Conservation (phyloP, 768 basidiomycete genomes). For the Auriscalpium vulgare region DNA sequence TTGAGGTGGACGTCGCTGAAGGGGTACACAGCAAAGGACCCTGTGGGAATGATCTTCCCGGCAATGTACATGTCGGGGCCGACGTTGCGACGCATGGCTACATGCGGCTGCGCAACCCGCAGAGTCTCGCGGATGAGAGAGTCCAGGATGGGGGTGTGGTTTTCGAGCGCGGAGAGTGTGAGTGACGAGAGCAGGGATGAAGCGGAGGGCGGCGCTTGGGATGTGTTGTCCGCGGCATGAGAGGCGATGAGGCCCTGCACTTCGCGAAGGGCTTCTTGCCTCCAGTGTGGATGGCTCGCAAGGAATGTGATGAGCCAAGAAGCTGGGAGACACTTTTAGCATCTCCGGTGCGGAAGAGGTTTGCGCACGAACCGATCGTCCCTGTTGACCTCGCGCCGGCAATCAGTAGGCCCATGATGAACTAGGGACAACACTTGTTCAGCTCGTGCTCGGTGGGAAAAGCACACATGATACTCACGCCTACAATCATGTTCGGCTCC, state of each 20-base stretch:
- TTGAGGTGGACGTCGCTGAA: conserved; percentile 76
- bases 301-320: conserved; percentile 73
- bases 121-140: conserved; percentile 70
- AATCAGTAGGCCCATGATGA: conserved; percentile 75
- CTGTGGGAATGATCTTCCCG: conserved; percentile 61
- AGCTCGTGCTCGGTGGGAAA: conserved; percentile 4
- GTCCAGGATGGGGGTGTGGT: conserved; percentile 61
- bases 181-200: conserved; percentile 48
- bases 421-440: conserved; percentile 34
- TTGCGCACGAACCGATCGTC: conserved; percentile 42
- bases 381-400: conserved; percentile 79
- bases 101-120: conserved; percentile 71
- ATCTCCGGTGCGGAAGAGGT: conserved; percentile 2
- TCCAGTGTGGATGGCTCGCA: conserved; percentile 60
- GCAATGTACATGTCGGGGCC: conserved; percentile 66
- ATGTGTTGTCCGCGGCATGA: conserved; percentile 1
- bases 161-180: conserved; percentile 65
- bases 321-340: conserved; percentile 28
- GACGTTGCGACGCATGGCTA: conserved; percentile 73
- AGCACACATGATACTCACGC: conserved; percentile 35
- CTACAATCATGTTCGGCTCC: conserved; percentile 59
- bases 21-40: conserved; percentile 71
- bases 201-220: conserved; percentile 20
- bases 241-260: conserved; percentile 41
- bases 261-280: conserved; percentile 51